These are phyloP conservation scores for Nissolia schottii DNA, from an alignment of 306 rosid species.

Conservation along the genomic window DNA sequence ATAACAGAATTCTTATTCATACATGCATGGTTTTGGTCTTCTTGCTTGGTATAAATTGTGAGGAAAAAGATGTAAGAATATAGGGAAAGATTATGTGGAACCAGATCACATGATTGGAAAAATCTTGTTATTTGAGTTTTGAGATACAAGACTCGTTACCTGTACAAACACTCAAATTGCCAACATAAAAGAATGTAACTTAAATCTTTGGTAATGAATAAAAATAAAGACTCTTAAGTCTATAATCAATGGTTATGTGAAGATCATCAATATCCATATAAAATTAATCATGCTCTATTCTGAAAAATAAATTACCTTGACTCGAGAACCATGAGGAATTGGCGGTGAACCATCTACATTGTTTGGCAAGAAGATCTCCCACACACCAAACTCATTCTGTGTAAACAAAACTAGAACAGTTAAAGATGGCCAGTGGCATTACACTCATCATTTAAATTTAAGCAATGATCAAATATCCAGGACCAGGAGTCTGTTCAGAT, in stretches of 20 bases:
- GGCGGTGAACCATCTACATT: slow-evolving; percentile 84
- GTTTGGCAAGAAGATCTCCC: slow-evolving; percentile 97
- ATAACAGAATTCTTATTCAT: slow-evolving; percentile 1
- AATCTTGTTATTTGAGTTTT: neutral
- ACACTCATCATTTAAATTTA: slow-evolving; percentile 12
- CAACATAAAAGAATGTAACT: neutral
- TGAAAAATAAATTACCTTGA: slow-evolving; percentile 61
- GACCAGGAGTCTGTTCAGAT: neutral
- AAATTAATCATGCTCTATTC: neutral
- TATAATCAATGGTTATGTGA: neutral
- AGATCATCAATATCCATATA: neutral
- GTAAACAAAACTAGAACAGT: slow-evolving; percentile 21
- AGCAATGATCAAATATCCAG: slow-evolving; percentile 9
- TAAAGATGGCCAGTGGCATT: slow-evolving; percentile 4
- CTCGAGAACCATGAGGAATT: slow-evolving; percentile 98
- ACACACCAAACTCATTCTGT: slow-evolving; percentile 98
- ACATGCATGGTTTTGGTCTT: neutral
- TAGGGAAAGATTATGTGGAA: neutral
- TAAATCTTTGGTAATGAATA: neutral
- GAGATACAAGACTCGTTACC: neutral
- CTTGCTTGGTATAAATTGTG: neutral
- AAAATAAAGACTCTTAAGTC: slow-evolving; percentile 2
- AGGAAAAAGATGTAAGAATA: neutral
- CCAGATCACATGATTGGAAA: neutral
- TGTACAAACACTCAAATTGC: neutral